Conservation (phyloP, 2,329 filamentous ascomycete species). For the Myriosclerotinia duriaeana region DNA sequence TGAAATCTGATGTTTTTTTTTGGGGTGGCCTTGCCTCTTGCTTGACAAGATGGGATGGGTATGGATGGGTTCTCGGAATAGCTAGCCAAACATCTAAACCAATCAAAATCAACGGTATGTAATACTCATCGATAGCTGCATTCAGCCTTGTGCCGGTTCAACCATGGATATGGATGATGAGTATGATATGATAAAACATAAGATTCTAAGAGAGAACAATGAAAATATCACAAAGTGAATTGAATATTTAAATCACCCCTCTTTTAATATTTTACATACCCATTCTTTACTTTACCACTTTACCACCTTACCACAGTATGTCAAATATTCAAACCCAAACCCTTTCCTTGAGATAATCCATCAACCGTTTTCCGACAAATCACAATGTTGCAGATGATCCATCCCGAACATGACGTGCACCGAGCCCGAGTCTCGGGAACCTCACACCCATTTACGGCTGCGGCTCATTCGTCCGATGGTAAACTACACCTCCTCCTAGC, state of each 20-base stretch:
- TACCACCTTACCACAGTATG: not conserved
- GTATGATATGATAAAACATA: not conserved
- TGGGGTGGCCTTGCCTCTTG: conserved; percentile 13
- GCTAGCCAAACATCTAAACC: not conserved
- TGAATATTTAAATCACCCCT: not conserved
- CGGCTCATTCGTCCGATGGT: conserved; percentile 46
- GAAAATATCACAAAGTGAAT: conserved; percentile 4
- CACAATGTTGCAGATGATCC: conserved; percentile 32
- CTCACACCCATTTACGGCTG: conserved; percentile 32
- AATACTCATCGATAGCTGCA: conserved; percentile 13
- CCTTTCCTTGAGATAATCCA: not conserved
- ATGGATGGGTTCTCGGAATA: conserved; percentile 9
- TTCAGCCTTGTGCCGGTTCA: conserved; percentile 3
- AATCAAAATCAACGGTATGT: conserved; percentile 10
- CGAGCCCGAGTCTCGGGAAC: conserved; percentile 20
- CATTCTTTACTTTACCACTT: too few species aligned
- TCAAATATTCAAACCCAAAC: not conserved
- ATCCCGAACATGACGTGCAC: conserved; percentile 25
- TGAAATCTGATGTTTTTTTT: conserved; percentile 16
- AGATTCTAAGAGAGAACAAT: not conserved
- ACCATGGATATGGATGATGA: too few species aligned
- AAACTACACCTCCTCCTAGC: conserved; percentile 64
- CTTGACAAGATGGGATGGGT: conserved; percentile 17
- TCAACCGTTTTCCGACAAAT: not conserved
- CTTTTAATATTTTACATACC: too few species aligned